Evolutionary conservation across 2,329 filamentous ascomycete genomes (phyloP).

Genomic region (Bimuria novae-zelandiae): DNA sequence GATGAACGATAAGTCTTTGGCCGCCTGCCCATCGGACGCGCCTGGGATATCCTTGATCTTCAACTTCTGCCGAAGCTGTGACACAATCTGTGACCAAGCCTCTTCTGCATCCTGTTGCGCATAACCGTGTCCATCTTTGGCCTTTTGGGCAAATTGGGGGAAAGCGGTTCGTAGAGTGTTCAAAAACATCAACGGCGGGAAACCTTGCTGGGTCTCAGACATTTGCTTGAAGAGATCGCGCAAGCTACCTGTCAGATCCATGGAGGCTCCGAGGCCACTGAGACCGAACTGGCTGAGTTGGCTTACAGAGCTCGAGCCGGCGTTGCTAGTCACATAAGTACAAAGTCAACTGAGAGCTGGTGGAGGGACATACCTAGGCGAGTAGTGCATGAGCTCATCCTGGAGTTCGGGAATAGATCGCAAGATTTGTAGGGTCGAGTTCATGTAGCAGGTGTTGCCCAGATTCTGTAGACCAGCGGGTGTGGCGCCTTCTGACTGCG

Average conservation of each 20-base stretch:
- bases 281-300: constrained; percentile 58
- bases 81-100: constrained; percentile 94
- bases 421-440: constrained; percentile 93
- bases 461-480: constrained; percentile 89
- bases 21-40: constrained; percentile 40
- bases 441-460: constrained; percentile 98
- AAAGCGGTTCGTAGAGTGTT: constrained; percentile 77
- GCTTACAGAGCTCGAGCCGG: constrained; percentile 39
- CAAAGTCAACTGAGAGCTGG: too few species aligned
- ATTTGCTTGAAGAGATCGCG: constrained; percentile 87
- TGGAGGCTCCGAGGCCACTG: constrained; percentile 61
- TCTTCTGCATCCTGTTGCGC: constrained; percentile 99
- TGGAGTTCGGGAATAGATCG: constrained; percentile 90
- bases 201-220: constrained; percentile 85
- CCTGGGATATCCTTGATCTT: constrained; percentile 61
- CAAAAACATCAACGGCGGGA: constrained; percentile 81
- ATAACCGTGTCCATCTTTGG: constrained; percentile 80
- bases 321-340: constrained; percentile 30
- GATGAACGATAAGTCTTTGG: constrained; percentile 70
- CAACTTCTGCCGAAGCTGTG: constrained; percentile 78
- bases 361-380: constrained; percentile 34
- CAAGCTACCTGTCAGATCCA: constrained; percentile 77
- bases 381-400: constrained; percentile 71
- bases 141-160: constrained; percentile 90
- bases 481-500: constrained; percentile 78